Base-by-base conservation (phyloP, 768 basidiomycete genomes). In the Chalciporus chontae region DNA sequence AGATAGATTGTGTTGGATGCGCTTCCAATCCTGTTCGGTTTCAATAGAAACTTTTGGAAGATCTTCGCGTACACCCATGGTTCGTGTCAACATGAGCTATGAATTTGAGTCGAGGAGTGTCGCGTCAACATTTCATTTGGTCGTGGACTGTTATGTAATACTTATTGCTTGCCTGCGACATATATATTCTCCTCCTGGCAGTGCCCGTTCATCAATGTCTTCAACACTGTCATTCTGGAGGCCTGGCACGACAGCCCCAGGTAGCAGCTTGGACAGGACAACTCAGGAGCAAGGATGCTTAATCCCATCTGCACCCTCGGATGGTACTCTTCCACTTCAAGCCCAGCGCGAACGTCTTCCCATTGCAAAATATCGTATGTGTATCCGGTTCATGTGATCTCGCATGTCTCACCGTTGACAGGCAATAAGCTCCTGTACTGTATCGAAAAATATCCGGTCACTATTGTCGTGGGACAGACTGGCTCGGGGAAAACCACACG, bases 401-500 rank as follows among this genome's bases (percentile, higher is more conserved):
- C n/a, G 46, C 50, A 29, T 45, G 29, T 29, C 36, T 34, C 5
- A 43, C 8, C 23, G 31, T 19, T 17, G 40, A 24, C 64, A 94
- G 92, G 83, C 45, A 77, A 90, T 40, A 85, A 83, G 53, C 72
- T 98, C 3, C 69, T 98, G 8, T 88, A 90, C 60, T 84, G 85
- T 50, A 69, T 97, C 21, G 95, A 98, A 70, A 83, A 79, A 46
- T 78, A 86, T 62, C 86, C 87, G 4, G 87, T 94, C 8, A 77
- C 85, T 2, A 90, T 97, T 43, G 84, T 98, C 5, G 89, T 95
- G 8, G 95, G 90, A 8, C 90, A 97, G 61, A 98, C 96, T 0
- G 96, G 96, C 3, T 96, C 90, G 51, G 96, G 96, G 40, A 98
- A 99, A 72, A 95, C 94, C 7, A 99, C 95, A 55, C 95, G 94